Percentiles rank a stretch among this genome's conserved stretches.
These are phyloP conservation scores for Stemphylium vesicarium DNA, from an alignment of 2,329 filamentous ascomycete species.

Conservation along the genomic window DNA sequence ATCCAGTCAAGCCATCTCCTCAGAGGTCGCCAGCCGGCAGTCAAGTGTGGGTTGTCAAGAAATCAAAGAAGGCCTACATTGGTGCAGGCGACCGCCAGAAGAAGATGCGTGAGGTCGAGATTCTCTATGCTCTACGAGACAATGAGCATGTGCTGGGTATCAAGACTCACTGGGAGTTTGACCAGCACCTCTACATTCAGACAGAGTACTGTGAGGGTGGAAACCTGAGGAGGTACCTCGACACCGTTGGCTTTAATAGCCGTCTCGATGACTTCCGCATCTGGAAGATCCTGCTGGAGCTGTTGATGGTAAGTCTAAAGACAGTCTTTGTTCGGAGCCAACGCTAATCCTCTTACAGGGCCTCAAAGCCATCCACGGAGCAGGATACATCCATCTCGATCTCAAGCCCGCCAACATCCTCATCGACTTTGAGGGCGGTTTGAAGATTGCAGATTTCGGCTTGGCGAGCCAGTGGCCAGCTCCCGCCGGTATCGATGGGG, in stretches of 20 bases:
- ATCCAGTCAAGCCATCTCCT: conserved; percentile 47
- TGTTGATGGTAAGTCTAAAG: conserved; percentile 71
- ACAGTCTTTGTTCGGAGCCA: not conserved
- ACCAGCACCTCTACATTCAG: conserved; percentile 90
- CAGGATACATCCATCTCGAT: conserved; percentile 84
- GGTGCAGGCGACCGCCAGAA: conserved; percentile 80
- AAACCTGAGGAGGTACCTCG: conserved; percentile 83
- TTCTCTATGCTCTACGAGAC: conserved; percentile 76
- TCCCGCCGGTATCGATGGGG: conserved; percentile 77
- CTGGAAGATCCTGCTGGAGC: conserved; percentile 94
- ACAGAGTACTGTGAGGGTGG: conserved; percentile 97
- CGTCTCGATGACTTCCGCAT: conserved; percentile 96
- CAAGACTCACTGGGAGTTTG: conserved; percentile 85
- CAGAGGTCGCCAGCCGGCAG: conserved; percentile 33
- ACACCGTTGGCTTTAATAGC: conserved; percentile 80
- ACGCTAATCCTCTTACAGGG: conserved; percentile 64
- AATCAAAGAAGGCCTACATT: conserved; percentile 79
- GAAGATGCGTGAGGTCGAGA: conserved; percentile 83
- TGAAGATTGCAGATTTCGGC: conserved; percentile 88
- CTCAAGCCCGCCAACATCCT: conserved; percentile 86
- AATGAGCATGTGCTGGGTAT: conserved; percentile 87
- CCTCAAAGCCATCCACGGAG: conserved; percentile 86
- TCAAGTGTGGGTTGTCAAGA: conserved; percentile 88
- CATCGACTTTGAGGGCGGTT: conserved; percentile 77
- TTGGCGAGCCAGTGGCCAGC: conserved; percentile 82